phyloP scores from a whole-genome alignment of 257 asterid species.

The Hygrophila difformis region DNA sequence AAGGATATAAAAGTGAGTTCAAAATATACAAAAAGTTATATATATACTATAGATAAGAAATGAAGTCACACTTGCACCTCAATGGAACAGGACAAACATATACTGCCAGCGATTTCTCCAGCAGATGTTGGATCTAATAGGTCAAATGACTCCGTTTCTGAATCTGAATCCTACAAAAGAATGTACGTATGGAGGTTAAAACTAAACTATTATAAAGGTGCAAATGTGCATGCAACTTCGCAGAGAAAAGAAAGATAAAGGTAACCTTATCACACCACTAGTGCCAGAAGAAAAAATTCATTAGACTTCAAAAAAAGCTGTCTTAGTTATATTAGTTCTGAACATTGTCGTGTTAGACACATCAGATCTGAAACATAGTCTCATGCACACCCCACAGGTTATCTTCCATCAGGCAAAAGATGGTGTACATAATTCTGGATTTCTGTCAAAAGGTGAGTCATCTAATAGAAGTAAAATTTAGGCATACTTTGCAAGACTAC shows the following conservation, averaged over 20 bases:
- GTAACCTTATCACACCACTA: constrained; percentile 4
- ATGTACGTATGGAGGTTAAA: constrained; percentile 9
- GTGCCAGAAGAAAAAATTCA: background rate
- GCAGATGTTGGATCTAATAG: constrained; percentile 63
- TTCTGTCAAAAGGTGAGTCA: constrained; percentile 3
- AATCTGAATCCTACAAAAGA: constrained; percentile 57
- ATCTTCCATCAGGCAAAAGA: constrained; percentile 1
- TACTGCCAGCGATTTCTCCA: constrained; percentile 51
- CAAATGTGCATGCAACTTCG: background rate
- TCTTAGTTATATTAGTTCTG: too few relatives aligned
- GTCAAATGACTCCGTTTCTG: constrained; percentile 48
- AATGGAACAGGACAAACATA: constrained; percentile 74
- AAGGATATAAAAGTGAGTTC: constrained; percentile 21
- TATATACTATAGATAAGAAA: constrained; percentile 13
- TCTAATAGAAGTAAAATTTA: background rate
- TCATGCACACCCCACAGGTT: background rate
- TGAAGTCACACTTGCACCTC: constrained; percentile 47
- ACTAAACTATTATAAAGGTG: background rate
- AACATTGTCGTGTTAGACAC: background rate
- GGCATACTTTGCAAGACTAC: too few relatives aligned
- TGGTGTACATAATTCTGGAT: background rate
- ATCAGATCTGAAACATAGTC: background rate
- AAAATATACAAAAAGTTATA: constrained; percentile 11
- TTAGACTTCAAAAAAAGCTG: constrained; percentile 5
- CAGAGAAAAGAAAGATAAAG: constrained; percentile 6